Percentiles rank a stretch among this genome's conserved stretches.
These are phyloP conservation scores for Colletotrichum musae DNA, from an alignment of 2,329 filamentous ascomycete genomes.

Conservation along the genomic window DNA sequence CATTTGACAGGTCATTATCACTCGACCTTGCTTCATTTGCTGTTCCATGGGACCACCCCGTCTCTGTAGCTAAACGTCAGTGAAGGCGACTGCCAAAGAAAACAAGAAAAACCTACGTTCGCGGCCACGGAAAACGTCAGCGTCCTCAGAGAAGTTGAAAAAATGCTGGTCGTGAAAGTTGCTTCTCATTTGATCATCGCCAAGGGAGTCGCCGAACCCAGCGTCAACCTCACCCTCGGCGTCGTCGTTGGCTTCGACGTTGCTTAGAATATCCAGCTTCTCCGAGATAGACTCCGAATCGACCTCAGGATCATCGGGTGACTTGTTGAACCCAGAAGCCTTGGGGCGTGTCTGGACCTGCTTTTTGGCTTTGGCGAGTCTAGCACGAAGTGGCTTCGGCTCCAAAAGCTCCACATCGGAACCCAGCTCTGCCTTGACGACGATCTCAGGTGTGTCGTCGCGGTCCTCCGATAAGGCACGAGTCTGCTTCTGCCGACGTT, in stretches of 20 bases:
- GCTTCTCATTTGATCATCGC: slow-evolving; percentile 4
- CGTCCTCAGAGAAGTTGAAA: slow-evolving; percentile 6
- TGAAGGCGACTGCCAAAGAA: background rate
- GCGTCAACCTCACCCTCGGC: background rate
- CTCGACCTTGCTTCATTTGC: slow-evolving; percentile 30
- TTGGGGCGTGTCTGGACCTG: background rate
- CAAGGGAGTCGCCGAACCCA: slow-evolving; percentile 15
- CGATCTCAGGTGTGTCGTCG: background rate
- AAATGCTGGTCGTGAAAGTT: background rate
- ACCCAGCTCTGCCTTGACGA: slow-evolving; percentile 27
- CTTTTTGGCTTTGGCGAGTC: slow-evolving; percentile 1
- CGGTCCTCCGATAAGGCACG: background rate
- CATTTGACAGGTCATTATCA: slow-evolving; percentile 1
- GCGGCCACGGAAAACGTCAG: slow-evolving; percentile 31
- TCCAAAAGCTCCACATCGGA: slow-evolving; percentile 1
- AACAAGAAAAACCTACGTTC: slow-evolving; percentile 2
- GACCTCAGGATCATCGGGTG: background rate
- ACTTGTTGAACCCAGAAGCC: background rate
- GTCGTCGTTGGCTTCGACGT: background rate
- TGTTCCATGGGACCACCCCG: background rate
- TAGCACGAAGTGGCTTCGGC: background rate
- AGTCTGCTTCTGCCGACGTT: slow-evolving; percentile 26
- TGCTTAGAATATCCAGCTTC: slow-evolving; percentile 24
- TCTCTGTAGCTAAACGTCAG: too few species aligned
- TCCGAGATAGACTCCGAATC: slow-evolving; percentile 9